Base-by-base conservation (phyloP, 495 filamentous ascomycete genomes). In the Talaromyces borbonicus region DNA sequence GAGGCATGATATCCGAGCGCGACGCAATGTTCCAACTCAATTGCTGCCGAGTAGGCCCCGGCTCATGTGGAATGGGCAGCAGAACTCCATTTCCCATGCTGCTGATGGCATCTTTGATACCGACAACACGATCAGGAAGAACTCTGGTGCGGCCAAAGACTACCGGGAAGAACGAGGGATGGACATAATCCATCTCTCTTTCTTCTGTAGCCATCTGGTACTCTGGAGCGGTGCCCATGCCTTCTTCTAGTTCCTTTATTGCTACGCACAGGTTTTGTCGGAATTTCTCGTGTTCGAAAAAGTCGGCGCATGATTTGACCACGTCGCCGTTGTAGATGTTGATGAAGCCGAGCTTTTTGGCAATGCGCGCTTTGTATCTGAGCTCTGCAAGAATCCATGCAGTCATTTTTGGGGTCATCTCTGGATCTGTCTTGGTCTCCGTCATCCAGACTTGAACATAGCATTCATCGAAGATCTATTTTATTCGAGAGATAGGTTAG, bases 341-440 rank as follows among this genome's bases (percentile, higher is more conserved):
- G 26, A 73, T 42, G 6, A 60, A 20, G 43, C 59, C 51, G 18
- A 60, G 52, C 20, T 8, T 36, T 24, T 33, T 16, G 31, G 43
- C 43, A 1, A 49, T 18, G 1, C 48, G 37, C 3, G 66, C 65
- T 43, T 73, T 75, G 51, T 70, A 71, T 9, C 62, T 61, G n/a
- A 79, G 58, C 49, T 81, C 77, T 22, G 55, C 43, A 38, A 78
- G 60, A 49, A 75, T 64, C 50, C 60, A 69, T 8, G 75, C 60
- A 37, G 72, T 61, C 73, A 80, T 77, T 8, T 54, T 58, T 1
- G 57, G 45, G 0, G 68, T 65, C 0, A 77, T 49, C 38, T 67
- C 68, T 18, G 11, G 22, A 0, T 46, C 56, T 2, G 44, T 40
- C 1, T 49, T 29, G n/a, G 63, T 49, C 45, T 72, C 66, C 8